Conservation (phyloP, 805 yeast genomes). For the Blastobotrys robertii region DNA sequence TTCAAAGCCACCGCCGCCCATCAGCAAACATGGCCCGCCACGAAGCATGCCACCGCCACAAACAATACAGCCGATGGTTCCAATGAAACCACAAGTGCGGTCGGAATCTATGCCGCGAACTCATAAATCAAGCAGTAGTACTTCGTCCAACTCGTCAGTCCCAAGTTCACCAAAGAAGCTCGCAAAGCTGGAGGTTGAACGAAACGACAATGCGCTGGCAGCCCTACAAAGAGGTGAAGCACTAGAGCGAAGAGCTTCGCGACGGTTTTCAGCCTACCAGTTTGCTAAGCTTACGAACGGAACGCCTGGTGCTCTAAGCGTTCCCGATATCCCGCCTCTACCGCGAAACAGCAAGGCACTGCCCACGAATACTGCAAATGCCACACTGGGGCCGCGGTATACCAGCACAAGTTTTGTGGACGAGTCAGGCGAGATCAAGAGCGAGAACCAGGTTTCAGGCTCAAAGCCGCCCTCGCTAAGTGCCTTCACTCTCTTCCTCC, state of each 20-base stretch:
- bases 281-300: constrained; percentile 59
- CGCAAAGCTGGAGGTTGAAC: too few species aligned
- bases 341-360: constrained; percentile 13
- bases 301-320: constrained; percentile 21
- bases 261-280: constrained; percentile 89
- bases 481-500: constrained; percentile 21
- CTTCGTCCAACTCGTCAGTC: too few species aligned
- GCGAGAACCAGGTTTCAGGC: background rate
- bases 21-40: constrained; percentile 1
- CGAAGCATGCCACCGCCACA: background rate
- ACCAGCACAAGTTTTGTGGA: background rate
- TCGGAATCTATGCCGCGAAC: too few species aligned
- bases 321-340: constrained; percentile 20
- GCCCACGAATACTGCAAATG: constrained; percentile 17
- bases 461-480: background rate
- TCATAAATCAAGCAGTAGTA: too few species aligned
- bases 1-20: constrained; percentile 1
- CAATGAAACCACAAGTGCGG: too few species aligned
- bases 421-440: background rate
- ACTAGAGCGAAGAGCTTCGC: constrained; percentile 84
- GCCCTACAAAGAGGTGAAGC: constrained; percentile 77
- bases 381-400: constrained; percentile 15
- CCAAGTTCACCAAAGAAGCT: too few species aligned
- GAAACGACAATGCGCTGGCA: constrained; percentile 47
- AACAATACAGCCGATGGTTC: too few species aligned